A percentile compares a stretch with the other conserved stretches of the same genome.
These are phyloP conservation scores for Berberis thunbergii DNA, from an alignment of 164 flowering plant species.

Conservation along the genomic window DNA sequence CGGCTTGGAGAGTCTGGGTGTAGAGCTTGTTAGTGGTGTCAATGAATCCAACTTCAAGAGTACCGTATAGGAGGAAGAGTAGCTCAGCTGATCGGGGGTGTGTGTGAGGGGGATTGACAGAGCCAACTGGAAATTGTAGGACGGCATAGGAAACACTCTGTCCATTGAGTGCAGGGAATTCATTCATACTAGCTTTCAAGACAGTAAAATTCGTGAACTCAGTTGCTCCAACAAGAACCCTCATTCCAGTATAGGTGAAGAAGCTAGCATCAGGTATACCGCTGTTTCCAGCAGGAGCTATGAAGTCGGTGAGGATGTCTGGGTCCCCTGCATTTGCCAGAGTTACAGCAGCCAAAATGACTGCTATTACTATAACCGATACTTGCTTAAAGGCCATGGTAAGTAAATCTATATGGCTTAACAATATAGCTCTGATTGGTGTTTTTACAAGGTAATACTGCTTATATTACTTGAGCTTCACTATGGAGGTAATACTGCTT, in stretches of 20 bases:
- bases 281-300: neutral
- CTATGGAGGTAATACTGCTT: too few species aligned
- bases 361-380: too few species aligned
- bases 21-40: too few species aligned
- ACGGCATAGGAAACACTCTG: neutral
- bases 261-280: neutral
- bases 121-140: conserved; percentile 11
- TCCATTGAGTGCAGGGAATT: neutral
- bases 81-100: too few species aligned
- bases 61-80: too few species aligned
- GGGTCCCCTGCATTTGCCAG: too few species aligned
- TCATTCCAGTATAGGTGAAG: conserved; percentile 15
- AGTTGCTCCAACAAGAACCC: neutral
- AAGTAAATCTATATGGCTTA: too few species aligned
- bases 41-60: too few species aligned
- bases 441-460: too few species aligned
- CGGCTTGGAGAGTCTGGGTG: too few species aligned
- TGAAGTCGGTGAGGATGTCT: neutral
- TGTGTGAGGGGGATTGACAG: conserved; percentile 1
- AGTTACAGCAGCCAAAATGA: too few species aligned
- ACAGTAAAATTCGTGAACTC: conserved; percentile 5
- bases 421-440: neutral
- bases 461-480: neutral
- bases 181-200: conserved; percentile 13
- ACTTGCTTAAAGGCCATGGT: too few species aligned